Conservation (phyloP, 2,329 filamentous ascomycete genomes). For the Apiospora marii region DNA sequence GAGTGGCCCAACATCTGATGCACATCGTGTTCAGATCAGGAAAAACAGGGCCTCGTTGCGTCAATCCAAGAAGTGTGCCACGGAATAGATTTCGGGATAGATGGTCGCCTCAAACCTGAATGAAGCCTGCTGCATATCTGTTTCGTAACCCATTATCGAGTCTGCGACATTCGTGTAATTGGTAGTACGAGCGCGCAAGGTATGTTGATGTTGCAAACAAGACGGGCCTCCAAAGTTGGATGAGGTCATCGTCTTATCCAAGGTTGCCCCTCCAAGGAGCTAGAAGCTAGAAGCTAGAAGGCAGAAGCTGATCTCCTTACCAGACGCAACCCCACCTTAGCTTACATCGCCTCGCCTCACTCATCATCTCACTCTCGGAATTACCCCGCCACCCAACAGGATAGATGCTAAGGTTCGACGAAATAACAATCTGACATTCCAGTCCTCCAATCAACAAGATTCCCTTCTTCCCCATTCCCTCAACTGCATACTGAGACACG, state of each 20-base stretch:
- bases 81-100: not conserved
- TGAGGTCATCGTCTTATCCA: constrained; percentile 7
- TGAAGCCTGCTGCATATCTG: not conserved
- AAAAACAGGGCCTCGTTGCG: not conserved
- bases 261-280: not conserved
- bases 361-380: not conserved
- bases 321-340: constrained; percentile 11
- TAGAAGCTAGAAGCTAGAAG: not conserved
- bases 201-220: not conserved
- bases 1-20: not conserved
- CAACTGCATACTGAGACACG: not conserved
- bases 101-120: not conserved
- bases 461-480: not conserved
- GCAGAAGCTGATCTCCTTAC: not conserved
- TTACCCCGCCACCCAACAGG: constrained; percentile 5
- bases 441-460: not conserved
- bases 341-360: not conserved
- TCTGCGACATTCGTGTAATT: not conserved
- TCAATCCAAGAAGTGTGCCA: not conserved
- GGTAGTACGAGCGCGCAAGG: not conserved
- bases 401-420: not conserved
- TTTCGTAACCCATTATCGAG: not conserved
- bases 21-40: not conserved
- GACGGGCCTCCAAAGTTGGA: not conserved
- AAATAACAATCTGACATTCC: not conserved